Base-by-base conservation (phyloP, 1,139 yeast species). In the Candida sanyaensis region DNA sequence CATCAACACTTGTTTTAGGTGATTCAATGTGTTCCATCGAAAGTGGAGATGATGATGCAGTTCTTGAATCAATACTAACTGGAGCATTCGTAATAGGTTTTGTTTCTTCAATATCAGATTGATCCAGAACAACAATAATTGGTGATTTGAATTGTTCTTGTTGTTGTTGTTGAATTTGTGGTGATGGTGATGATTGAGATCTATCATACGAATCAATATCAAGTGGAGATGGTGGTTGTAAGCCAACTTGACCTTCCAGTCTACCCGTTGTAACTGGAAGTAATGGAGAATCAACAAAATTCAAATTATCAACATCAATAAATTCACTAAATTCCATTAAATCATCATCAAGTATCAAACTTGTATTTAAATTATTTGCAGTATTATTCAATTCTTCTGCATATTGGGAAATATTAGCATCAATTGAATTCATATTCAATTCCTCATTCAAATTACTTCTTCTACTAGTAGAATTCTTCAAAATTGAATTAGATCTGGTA, bases 241-340 rank as follows among this genome's bases (percentile, higher is more conserved):
- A 43, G 32, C 17, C 13, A 23, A 26, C 28, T 8, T 32, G 27
- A 11, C 32, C 26, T 32, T 21, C 44, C 5, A n/a, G 17, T 9
- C 7, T 33, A 34, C 28, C 11, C 12, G 42, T 38, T 6, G 41
- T 28, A 9, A 32, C 37, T 12, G 43, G 43, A 37, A 28, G 50
- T 27, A 24, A 48, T 10, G 65, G 65, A 7, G 65, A 60, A 42
- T 56, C 50, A 4, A 64, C 57, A 46, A 72, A 69, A 53, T 67
- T 69, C 54, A 71, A 61, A 52, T 70, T 64, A 28, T 73, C 90
- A 56, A 84, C 81, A 60, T 85, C 83, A 44, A 86, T 81, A 59
- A 80, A 80, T 52, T 83, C 86, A 39, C 86, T 80, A 55, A 86
- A 81, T 56, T 85, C 91, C 68, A 77, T 72, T 24, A 78, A 63